Evolutionary conservation across 2,329 filamentous ascomycete species (phyloP).

Genomic region (Colletotrichum lentis): DNA sequence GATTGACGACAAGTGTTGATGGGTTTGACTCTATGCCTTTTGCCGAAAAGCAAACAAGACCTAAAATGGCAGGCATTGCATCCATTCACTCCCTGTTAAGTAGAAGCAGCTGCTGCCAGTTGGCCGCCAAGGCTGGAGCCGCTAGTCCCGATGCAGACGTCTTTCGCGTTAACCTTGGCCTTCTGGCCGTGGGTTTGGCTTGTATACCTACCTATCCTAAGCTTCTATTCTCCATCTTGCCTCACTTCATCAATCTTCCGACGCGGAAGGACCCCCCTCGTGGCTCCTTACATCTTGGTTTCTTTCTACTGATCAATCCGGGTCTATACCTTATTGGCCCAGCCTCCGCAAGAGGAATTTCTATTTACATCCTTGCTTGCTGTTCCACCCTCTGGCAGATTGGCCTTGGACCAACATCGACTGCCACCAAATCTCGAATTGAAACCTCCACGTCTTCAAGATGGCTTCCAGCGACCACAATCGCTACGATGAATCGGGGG

Average conservation of each 20-base stretch:
- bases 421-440: not conserved
- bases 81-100: not conserved
- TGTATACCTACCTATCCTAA: not conserved
- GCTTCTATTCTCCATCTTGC: constrained; percentile 12
- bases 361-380: not conserved
- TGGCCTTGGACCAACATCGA: not conserved
- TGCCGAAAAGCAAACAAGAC: too few species aligned
- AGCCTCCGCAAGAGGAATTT: not conserved
- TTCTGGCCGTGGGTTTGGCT: not conserved
- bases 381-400: not conserved
- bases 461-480: constrained; percentile 60
- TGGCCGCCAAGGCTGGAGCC: not conserved
- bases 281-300: not conserved
- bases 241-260: constrained; percentile 1
- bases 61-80: not conserved
- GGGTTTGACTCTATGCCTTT: too few species aligned
- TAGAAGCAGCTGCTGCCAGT: not conserved
- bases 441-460: constrained; percentile 38
- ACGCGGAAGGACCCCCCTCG: not conserved
- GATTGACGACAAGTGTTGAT: not conserved
- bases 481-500: constrained; percentile 70
- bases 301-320: not conserved
- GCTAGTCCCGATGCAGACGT: constrained; percentile 5
- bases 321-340: not conserved
- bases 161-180: constrained; percentile 7